Evolutionary conservation across 768 basidiomycete species (phyloP).

Genomic region (Phylloporus rhodoxanthus): DNA sequence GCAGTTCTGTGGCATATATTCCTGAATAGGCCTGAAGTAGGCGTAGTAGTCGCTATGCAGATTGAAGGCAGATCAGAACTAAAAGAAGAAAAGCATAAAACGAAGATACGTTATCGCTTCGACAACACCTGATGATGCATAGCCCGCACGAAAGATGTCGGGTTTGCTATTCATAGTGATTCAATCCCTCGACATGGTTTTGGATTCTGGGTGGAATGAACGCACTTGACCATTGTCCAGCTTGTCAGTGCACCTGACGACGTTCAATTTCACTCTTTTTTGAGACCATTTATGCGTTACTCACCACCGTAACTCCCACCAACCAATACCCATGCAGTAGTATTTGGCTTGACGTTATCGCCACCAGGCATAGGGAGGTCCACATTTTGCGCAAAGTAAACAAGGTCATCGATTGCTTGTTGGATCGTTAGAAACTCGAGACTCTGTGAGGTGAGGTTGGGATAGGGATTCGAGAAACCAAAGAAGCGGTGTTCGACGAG

Average conservation of each 20-base stretch:
- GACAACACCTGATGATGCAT: conserved; percentile 43
- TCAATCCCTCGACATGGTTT: background rate
- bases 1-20: conserved; percentile 67
- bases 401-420: conserved; percentile 70
- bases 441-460: conserved; percentile 53
- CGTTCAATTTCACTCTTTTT: background rate
- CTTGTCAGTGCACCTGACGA: conserved; percentile 41
- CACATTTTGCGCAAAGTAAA: conserved; percentile 62
- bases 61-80: background rate
- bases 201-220: background rate
- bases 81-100: background rate
- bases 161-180: conserved; percentile 30
- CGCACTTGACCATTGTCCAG: conserved; percentile 66
- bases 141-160: conserved; percentile 37
- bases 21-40: conserved; percentile 68
- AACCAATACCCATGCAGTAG: conserved; percentile 38
- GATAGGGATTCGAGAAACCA: conserved; percentile 65
- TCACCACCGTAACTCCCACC: conserved; percentile 40
- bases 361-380: conserved; percentile 64
- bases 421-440: conserved; percentile 59
- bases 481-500: conserved; percentile 72
- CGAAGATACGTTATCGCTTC: conserved; percentile 37
- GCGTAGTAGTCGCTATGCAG: conserved; percentile 24
- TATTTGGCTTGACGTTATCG: conserved; percentile 50
- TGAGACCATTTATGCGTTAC: background rate